Base-by-base conservation (phyloP, 1,139 yeast genomes). In the Geotrichum candidum region DNA sequence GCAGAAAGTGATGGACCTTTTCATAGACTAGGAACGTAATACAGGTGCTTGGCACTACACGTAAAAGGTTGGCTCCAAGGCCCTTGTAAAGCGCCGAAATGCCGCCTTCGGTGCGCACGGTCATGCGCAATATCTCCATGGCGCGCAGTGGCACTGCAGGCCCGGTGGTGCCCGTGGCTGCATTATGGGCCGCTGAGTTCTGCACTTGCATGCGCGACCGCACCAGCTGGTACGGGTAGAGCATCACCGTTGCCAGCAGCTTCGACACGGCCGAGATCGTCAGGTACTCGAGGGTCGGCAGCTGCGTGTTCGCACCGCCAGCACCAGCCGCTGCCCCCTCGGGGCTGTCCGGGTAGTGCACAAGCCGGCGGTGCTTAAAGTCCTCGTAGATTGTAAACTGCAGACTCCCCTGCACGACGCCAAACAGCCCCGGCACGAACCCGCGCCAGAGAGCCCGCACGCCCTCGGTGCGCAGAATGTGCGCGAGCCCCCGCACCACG, bases 21-120 rank as follows among this genome's bases (percentile, higher is more conserved):
- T 94, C 99, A 70, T 94, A 94, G 15, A 90, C 80, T n/a, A 96
- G 84, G 70, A 94, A 85, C 65, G 96, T 96, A 29, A 94, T 77
- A 55, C 77, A 72, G 41, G 96, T 92, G 11, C 96, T 96, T 67
- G 96, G 98, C 22, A 90, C 83, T 0, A 94, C 97, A 66, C 90
- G 86, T 56, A 91, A 77, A 62, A 92, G 73, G 35, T 96, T 85
- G 0, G 98, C 97, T 0, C 86, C 71, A 2, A 92, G 76, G 0
- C 98, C 98, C 66, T 86, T 85, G 73, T 90, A 94, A 66, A 92
- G 87, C 0, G 88, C 96, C 29, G 67, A 64, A 23, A 80, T 38
- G 0, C 87, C 87, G 25, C 83, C 84, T 35, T 73, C 78, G 1
- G 52, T 63, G 18, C 65, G 59, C n/a, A 22, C 77, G 68, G 46